Evolutionary conservation across 768 basidiomycete genomes (phyloP).

Genomic region (Boletus pseudopeckii): DNA sequence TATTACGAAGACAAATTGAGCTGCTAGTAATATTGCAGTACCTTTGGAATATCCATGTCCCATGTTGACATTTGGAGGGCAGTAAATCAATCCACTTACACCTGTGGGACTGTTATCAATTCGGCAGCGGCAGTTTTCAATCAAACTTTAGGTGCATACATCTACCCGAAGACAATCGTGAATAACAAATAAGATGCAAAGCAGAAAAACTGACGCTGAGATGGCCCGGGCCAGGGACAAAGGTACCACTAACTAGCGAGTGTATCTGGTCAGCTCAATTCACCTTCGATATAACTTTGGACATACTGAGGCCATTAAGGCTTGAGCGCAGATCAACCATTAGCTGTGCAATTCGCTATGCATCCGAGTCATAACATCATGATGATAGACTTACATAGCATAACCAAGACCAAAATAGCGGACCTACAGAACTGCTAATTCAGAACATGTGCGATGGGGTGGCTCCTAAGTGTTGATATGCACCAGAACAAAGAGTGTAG

Average conservation of each 20-base stretch:
- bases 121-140: no score
- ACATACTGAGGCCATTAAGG: background rate
- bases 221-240: background rate
- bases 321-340: background rate
- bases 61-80: no score
- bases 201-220: background rate
- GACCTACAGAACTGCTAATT: background rate
- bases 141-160: background rate
- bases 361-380: no score
- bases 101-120: background rate
- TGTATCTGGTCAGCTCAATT: background rate
- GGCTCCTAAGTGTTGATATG: background rate
- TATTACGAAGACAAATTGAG: background rate
- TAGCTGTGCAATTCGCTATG: no score
- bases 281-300: background rate
- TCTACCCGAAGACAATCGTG: background rate
- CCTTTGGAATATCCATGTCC: background rate
- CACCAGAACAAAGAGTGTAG: conserved; percentile 8
- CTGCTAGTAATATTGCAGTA: background rate
- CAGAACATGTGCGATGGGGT: background rate
- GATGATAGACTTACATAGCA: conserved; percentile 1
- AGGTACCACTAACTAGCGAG: background rate
- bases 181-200: no score
- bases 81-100: conserved; percentile 1
- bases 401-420: conserved; percentile 4